Percentiles rank a stretch among this genome's conserved stretches.
Conservation (phyloP, 352 stramenopile genomes). For the Phytophthora boehmeriae region DNA sequence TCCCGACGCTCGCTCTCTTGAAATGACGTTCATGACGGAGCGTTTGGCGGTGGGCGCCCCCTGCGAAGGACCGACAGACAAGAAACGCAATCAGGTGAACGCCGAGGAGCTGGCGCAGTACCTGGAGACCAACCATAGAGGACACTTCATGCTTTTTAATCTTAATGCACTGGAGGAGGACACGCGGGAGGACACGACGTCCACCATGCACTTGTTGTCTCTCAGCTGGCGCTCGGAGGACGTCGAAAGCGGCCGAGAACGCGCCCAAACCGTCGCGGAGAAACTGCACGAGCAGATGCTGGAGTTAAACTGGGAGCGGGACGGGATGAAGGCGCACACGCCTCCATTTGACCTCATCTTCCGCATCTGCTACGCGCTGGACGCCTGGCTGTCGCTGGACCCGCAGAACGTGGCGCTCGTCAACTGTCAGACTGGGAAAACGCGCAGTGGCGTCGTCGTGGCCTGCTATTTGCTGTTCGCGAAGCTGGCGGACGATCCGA, state of each 20-base stretch:
- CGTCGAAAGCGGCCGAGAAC: neutral
- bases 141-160: conserved; percentile 84
- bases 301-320: conserved; percentile 84
- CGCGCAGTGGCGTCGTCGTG: conserved; percentile 91
- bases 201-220: neutral
- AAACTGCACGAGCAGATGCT: conserved; percentile 82
- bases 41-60: conserved; percentile 68
- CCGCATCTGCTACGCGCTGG: too few relatives aligned
- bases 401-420: conserved; percentile 83
- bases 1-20: conserved; percentile 47
- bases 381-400: conserved; percentile 91
- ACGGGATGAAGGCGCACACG: conserved; percentile 85
- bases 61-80: conserved; percentile 58
- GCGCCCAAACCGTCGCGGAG: conserved; percentile 36
- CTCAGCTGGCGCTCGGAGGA: conserved; percentile 15
- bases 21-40: conserved; percentile 78
- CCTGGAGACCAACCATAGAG: conserved; percentile 57
- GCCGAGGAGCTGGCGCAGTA: conserved; percentile 64
- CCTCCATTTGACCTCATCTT: conserved; percentile 86
- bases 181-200: conserved; percentile 1
- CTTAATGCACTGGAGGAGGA: conserved; percentile 61
- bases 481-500: conserved; percentile 63
- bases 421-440: conserved; percentile 94
- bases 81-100: conserved; percentile 79
- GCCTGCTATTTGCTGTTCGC: conserved; percentile 94